Conservation (phyloP, 306 rosid genomes). For the Castanea sativa region DNA sequence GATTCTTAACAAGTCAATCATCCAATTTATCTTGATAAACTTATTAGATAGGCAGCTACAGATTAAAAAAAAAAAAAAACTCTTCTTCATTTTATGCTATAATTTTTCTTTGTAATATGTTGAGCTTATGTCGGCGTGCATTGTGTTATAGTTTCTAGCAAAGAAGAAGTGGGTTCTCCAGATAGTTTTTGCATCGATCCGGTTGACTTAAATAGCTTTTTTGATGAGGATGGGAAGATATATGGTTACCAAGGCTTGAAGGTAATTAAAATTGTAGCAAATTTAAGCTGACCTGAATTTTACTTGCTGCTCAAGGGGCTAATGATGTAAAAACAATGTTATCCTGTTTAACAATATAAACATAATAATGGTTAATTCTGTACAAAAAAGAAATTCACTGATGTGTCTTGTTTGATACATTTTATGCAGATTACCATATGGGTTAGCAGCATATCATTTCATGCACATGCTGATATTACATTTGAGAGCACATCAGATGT, state of each 20-base stretch:
- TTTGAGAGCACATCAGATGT: constrained; percentile 74
- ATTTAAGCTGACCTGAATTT: not conserved
- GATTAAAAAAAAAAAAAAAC: not conserved
- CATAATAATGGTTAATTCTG: constrained; percentile 2
- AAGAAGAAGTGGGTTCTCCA: constrained; percentile 59
- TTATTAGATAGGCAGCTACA: not conserved
- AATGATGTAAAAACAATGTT: not conserved
- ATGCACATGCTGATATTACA: constrained; percentile 66
- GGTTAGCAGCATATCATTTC: constrained; percentile 80
- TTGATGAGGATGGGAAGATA: constrained; percentile 77
- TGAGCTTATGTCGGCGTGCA: not conserved
- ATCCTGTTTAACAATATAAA: not conserved
- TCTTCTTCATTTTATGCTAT: not conserved
- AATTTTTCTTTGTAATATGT: not conserved
- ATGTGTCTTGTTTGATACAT: constrained; percentile 11
- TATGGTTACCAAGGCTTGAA: constrained; percentile 84
- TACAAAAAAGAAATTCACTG: not conserved
- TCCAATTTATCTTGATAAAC: not conserved
- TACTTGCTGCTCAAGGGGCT: not conserved
- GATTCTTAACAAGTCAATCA: not conserved
- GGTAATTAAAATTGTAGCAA: constrained; percentile 38
- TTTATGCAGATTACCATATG: constrained; percentile 69
- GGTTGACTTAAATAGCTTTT: constrained; percentile 64
- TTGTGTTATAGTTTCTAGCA: constrained; percentile 54
- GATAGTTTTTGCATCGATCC: constrained; percentile 51